These are phyloP conservation scores for grape (Vitis vinifera) DNA, from an alignment of 164 flowering plant species.

Conservation along the genomic window DNA sequence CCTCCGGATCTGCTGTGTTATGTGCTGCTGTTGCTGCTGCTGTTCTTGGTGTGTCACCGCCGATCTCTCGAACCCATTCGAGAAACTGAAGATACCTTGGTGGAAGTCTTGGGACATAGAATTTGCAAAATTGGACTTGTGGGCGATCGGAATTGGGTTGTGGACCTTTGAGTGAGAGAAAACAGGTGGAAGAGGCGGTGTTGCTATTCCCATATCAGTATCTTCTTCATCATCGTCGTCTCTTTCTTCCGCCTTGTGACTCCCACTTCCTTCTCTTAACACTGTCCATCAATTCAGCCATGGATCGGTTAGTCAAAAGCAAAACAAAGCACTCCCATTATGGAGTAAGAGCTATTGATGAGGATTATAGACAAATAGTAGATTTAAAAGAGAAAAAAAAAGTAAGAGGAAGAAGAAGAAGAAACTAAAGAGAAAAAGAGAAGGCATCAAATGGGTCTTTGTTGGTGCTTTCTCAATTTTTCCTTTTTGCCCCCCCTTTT, in stretches of 20 bases:
- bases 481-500: constrained; percentile 1
- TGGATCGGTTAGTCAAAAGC: constrained; percentile 8
- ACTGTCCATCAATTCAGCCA: constrained; percentile 13
- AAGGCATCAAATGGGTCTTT: constrained; percentile 19
- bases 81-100: constrained; percentile 37
- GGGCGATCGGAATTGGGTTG: constrained; percentile 5
- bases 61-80: constrained; percentile 57
- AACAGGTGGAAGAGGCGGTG: constrained; percentile 21
- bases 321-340: constrained; percentile 14
- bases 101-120: constrained; percentile 65
- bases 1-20: constrained; percentile 66
- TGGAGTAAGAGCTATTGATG: background rate
- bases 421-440: constrained; percentile 8
- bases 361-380: too few relatives aligned
- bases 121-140: constrained; percentile 10
- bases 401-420: background rate
- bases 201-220: constrained; percentile 54
- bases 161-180: constrained; percentile 7
- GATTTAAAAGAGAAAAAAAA: background rate
- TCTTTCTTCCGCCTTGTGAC: background rate
- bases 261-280: background rate
- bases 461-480: constrained; percentile 1
- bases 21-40: constrained; percentile 35
- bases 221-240: constrained; percentile 39
- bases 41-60: constrained; percentile 18